These are phyloP conservation scores for Uncinocarpus reesii DNA, from an alignment of 2,329 filamentous ascomycete species.

Conservation along the genomic window DNA sequence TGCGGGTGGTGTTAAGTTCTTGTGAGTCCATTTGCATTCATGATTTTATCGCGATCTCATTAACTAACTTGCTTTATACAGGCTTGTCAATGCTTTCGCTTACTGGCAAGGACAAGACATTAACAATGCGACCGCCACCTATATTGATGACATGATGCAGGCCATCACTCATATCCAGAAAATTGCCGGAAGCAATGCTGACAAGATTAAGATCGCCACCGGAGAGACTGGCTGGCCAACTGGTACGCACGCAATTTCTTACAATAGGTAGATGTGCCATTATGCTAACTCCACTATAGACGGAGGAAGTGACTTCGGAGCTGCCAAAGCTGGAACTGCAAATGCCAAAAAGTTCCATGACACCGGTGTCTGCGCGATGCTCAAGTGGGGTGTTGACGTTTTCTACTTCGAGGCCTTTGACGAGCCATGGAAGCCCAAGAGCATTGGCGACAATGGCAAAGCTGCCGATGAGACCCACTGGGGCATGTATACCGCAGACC, in stretches of 20 bases:
- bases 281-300: constrained; percentile 17
- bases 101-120: constrained; percentile 60
- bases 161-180: constrained; percentile 54
- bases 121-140: constrained; percentile 50
- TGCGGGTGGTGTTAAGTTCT: constrained; percentile 48
- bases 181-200: constrained; percentile 42
- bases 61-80: constrained; percentile 15
- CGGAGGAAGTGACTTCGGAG: constrained; percentile 52
- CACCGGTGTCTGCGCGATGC: constrained; percentile 52
- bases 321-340: constrained; percentile 48
- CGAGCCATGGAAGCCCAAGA: constrained; percentile 59
- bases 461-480: constrained; percentile 56
- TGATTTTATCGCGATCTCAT: background rate
- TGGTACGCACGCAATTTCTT: constrained; percentile 32
- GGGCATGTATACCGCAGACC: constrained; percentile 55
- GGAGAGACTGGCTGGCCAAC: constrained; percentile 62
- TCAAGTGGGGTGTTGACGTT: constrained; percentile 56
- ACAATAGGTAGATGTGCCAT: no score
- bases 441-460: constrained; percentile 52
- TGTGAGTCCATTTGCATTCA: constrained; percentile 32
- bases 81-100: constrained; percentile 58
- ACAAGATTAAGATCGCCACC: constrained; percentile 55
- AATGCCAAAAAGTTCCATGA: constrained; percentile 54
- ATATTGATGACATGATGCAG: constrained; percentile 57
- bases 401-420: constrained; percentile 68